Evolutionary conservation across 768 basidiomycete species (phyloP), one percentile per base, ranked within the genome.

Genomic region (Collybia sp.): DNA sequence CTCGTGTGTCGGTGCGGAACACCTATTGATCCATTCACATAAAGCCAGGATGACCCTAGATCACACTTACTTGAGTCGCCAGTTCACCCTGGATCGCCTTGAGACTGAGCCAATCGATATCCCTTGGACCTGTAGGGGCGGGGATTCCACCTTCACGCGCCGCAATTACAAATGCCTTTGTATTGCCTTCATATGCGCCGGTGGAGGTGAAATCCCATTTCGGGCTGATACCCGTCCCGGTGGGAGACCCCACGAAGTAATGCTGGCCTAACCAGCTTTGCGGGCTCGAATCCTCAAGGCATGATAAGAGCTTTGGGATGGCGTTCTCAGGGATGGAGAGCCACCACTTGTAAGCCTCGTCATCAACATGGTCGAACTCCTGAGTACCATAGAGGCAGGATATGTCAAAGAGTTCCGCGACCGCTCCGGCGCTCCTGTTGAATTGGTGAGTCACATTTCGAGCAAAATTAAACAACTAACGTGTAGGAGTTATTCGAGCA

Each of bases 81-180:
- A 83, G 60, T 2, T 61, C 54, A 1, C 82, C 84, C 18, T 68
- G 42, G 4, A 78, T 62, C 17, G 51, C 57, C 15, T 62, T 67
- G 15, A 87, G 56, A 51, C 71, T 60, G 3, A 84, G 62, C 77
- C 79, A 83, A 49, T 81, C 76, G 18, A 85, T 66, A 53, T 83
- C 72, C 30, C 58, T 44, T 0, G 57, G 36, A n/a, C 70, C 64
- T 4, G 63, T 64, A 3, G 76, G 75, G 1, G 77, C 67, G 4
- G 70, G 53, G 6, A 80, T 43, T 44, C 66, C 62, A 0, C 61
- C 72, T 16, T 58, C 57, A 53, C 70, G 76, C 12, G 69, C 67
- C 9, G 61, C 79, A 25, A 78, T 56, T 17, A 76, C 73, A 49
- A 67, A 80, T 3, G 75, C 75, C 31, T 72, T 55, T 0, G 67